A percentile compares a stretch with the other conserved stretches of the same genome.
phyloP scores from a whole-genome alignment of 1,284 basidiomycete species.

The Cryptococcus sp. region DNA sequence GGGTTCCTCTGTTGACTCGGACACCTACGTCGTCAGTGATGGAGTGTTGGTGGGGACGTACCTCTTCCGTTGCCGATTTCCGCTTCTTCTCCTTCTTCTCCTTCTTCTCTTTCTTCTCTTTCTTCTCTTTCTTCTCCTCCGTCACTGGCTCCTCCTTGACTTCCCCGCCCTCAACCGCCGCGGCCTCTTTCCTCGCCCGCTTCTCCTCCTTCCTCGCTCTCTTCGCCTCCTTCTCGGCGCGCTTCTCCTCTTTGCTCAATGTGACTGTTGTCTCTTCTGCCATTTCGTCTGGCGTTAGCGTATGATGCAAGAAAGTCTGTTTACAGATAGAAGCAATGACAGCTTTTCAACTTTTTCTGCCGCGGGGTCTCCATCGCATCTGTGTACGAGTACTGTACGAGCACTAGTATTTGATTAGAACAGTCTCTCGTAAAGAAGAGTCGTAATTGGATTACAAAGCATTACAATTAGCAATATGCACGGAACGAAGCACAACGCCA shows the following conservation, averaged over 20 bases:
- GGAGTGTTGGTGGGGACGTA: not conserved
- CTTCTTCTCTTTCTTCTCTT: slow-evolving; percentile 13
- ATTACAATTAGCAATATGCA: no score
- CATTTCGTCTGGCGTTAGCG: not conserved
- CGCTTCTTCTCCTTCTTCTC: slow-evolving; percentile 16
- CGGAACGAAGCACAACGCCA: no score
- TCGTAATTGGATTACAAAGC: no score
- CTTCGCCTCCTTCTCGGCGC: slow-evolving; percentile 18
- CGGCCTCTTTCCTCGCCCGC: slow-evolving; percentile 11
- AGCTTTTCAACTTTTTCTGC: not conserved
- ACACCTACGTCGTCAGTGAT: not conserved
- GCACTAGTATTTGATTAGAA: not conserved
- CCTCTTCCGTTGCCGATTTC: slow-evolving; percentile 10
- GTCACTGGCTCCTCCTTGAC: not conserved
- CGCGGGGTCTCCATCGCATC: not conserved
- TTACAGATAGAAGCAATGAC: no score
- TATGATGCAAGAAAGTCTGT: no score
- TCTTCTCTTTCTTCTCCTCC: slow-evolving; percentile 6
- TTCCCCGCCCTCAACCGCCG: not conserved
- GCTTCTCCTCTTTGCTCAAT: slow-evolving; percentile 7
- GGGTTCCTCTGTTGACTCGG: not conserved
- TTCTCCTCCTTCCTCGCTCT: slow-evolving; percentile 18
- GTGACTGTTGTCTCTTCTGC: not conserved
- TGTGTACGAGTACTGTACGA: not conserved
- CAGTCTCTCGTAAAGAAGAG: not conserved